Evolutionary conservation across 306 rosid species (phyloP), one percentile per base, ranked within the genome.

Genomic region (Gleditsia sinensis): DNA sequence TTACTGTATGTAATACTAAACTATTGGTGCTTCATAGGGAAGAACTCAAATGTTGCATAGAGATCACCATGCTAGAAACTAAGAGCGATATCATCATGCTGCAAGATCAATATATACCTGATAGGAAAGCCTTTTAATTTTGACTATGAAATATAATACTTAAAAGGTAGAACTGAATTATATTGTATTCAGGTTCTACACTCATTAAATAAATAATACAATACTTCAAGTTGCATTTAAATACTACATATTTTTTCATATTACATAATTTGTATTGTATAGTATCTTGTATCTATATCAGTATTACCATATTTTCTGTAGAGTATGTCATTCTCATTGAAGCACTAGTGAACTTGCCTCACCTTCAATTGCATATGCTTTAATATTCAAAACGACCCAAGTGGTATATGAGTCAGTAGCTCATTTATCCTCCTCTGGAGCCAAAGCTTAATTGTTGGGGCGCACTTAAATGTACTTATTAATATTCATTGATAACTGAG

Each of bases 401-500:
- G 67, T 68, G 73, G 16, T 49, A 30, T 46, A 71, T 24, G 42
- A 39, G 55, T 54, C 79, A 64, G 72, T 51, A 14, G 53, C 34
- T 64, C 30, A 14, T 60, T 46, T 48, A 28, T 67, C 46, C 58
- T 48, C 37, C 72, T 48, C 59, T 2, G 23, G 17, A 12, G 40
- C 11, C 16, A 32, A 19, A 28, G 9, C 39, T 30, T 30, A 2
- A 37, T 30, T 49, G 30, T 67, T 48, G 27, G n/a, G 40, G 48
- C 33, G 73, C 73, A 68, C 73, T 68, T 17, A 14, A 12, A 21
- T 21, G 37, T 5, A 60, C n/a, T 32, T 9, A 46, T 23, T 51
- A 57, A 43, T 50, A 46, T 45, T n/a, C n/a, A n/a, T n/a, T n/a
- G n/a, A n/a, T n/a, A n/a, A n/a, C n/a, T n/a, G n/a, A n/a, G n/a